These are phyloP conservation scores for Lepidium sativum DNA, from an alignment of 345 rosid genomes.

Conservation along the genomic window DNA sequence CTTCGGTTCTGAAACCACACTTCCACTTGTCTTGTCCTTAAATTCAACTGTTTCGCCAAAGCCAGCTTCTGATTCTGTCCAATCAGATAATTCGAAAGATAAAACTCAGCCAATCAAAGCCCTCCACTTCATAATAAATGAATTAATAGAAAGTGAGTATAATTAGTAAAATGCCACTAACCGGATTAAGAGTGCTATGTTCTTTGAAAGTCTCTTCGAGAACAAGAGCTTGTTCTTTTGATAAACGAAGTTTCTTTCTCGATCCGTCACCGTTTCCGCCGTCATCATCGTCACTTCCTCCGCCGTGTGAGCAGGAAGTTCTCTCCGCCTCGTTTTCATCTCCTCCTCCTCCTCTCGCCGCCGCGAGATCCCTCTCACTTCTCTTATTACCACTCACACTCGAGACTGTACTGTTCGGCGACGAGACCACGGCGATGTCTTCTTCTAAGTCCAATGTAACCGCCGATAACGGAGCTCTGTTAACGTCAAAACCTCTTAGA, in stretches of 20 bases:
- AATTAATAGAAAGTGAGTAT: background rate
- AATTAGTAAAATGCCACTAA: conserved; percentile 11
- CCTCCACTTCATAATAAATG: background rate
- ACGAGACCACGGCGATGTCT: conserved; percentile 51
- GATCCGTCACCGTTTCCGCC: conserved; percentile 53
- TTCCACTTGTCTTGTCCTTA: conserved; percentile 80
- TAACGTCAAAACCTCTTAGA: conserved; percentile 50
- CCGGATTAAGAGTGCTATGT: conserved; percentile 80
- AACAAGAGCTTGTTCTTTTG: conserved; percentile 68
- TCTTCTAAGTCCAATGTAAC: conserved; percentile 27
- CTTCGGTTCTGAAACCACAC: conserved; percentile 93
- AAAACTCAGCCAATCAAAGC: background rate
- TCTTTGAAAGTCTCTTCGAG: conserved; percentile 88
- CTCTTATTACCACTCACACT: conserved; percentile 72
- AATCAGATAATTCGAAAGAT: background rate
- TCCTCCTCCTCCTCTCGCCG: conserved; percentile 9
- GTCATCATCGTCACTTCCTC: conserved; percentile 65
- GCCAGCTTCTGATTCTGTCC: conserved; percentile 73
- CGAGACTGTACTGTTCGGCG: conserved; percentile 80
- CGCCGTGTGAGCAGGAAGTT: conserved; percentile 49
- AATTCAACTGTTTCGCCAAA: conserved; percentile 65
- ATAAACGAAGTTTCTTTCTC: conserved; percentile 75
- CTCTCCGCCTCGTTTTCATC: conserved; percentile 60
- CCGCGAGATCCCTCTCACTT: conserved; percentile 49
- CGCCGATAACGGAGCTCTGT: conserved; percentile 31